Percentiles rank a stretch among this genome's conserved stretches.
phyloP scores from a whole-genome alignment of 768 basidiomycete species.

The Kwoniella mangroviensis region DNA sequence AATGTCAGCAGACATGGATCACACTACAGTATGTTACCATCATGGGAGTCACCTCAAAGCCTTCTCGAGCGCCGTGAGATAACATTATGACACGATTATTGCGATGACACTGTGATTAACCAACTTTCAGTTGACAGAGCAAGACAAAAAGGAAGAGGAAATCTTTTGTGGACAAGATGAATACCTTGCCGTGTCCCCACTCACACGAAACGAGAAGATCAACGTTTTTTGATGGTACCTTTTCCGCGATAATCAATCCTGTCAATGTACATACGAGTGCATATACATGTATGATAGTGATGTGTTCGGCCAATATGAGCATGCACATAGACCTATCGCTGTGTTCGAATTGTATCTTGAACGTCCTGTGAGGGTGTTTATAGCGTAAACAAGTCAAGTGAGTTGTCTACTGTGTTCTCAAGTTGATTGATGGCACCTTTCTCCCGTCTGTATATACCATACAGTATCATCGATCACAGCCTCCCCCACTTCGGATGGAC shows the following conservation, averaged over 20 bases:
- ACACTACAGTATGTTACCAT: no score
- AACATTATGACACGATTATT: neutral
- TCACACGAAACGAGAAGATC: no score
- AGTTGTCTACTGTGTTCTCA: neutral
- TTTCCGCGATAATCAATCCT: no score
- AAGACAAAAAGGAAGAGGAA: neutral
- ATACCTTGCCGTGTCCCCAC: neutral
- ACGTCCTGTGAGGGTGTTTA: neutral
- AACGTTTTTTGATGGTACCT: no score
- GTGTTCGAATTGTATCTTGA: no score
- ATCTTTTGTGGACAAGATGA: neutral
- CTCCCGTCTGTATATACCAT: neutral
- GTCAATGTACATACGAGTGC: no score
- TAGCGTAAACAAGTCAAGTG: neutral
- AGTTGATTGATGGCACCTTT: neutral
- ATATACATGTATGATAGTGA: no score
- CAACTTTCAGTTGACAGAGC: no score
- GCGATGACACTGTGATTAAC: no score
- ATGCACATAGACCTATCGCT: no score
- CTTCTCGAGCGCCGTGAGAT: neutral
- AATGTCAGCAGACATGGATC: neutral
- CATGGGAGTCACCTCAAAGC: neutral
- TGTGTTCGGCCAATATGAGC: no score
- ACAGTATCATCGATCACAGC: neutral
- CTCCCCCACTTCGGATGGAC: neutral